These are phyloP conservation scores for Tolypocladium endophyticum DNA, from an alignment of 2,329 filamentous ascomycete species.

Conservation along the genomic window DNA sequence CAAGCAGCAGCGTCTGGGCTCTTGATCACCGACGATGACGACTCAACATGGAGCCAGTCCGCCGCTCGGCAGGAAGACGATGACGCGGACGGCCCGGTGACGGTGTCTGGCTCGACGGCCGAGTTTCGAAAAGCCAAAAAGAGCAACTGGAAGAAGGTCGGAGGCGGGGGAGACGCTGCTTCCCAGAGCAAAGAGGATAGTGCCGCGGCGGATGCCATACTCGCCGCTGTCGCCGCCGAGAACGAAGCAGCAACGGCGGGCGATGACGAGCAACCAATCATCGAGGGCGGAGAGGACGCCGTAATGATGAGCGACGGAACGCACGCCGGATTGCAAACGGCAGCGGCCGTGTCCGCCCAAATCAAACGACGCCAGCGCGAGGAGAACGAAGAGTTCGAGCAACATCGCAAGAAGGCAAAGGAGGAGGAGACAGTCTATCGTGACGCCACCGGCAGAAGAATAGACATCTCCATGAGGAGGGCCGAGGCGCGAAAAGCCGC, in stretches of 20 bases:
- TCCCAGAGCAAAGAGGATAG: conserved; percentile 26
- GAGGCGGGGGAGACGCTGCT: conserved; percentile 21
- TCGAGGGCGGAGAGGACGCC: conserved; percentile 35
- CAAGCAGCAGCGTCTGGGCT: conserved; percentile 38
- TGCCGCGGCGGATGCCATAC: conserved; percentile 63
- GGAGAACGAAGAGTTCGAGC: conserved; percentile 44
- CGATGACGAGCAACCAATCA: conserved; percentile 38
- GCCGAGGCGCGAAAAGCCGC: conserved; percentile 65
- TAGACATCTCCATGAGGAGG: conserved; percentile 84
- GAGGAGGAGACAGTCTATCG: conserved; percentile 84
- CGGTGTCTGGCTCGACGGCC: conserved; percentile 39
- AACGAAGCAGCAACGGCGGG: conserved; percentile 37
- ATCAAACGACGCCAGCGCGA: conserved; percentile 55
- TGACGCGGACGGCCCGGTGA: conserved; percentile 40
- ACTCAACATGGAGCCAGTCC: conserved; percentile 37
- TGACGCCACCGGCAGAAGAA: conserved; percentile 86
- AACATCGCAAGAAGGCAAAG: conserved; percentile 28
- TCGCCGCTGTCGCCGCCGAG: conserved; percentile 62
- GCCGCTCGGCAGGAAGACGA: conserved; percentile 33
- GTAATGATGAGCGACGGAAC: conserved; percentile 79
- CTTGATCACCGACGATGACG: conserved; percentile 56
- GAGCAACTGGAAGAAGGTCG: conserved; percentile 68
- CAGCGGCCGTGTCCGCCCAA: conserved; percentile 63
- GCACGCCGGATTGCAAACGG: conserved; percentile 77
- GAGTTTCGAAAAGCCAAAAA: conserved; percentile 69